A percentile compares a stretch with the other conserved stretches of the same genome.
Evolutionary conservation across 129 eudicot species (phyloP).

Genomic region (Pulicaria dysenterica): DNA sequence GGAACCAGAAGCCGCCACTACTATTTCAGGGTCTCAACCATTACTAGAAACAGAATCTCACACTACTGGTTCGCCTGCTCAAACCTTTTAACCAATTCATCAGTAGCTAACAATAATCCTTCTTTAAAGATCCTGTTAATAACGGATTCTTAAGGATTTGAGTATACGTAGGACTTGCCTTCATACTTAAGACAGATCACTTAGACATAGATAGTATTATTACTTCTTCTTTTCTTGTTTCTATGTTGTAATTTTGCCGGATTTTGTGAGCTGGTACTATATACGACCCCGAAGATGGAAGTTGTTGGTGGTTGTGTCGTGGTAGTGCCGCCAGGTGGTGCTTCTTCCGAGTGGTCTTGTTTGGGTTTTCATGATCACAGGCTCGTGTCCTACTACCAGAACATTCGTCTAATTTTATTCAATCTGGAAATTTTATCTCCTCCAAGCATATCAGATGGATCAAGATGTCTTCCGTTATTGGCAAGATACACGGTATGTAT

Average conservation of each 20-base stretch:
- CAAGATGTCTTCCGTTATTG: background rate
- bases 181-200: slow-evolving; percentile 20
- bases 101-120: slow-evolving; percentile 3
- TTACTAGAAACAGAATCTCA: background rate
- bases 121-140: background rate
- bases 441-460: background rate
- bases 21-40: background rate
- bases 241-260: slow-evolving; percentile 12
- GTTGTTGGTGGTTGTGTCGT: background rate
- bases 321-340: background rate
- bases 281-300: slow-evolving; percentile 4
- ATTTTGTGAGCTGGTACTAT: slow-evolving; percentile 27
- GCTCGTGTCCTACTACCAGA: background rate
- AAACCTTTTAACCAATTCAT: background rate
- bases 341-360: background rate
- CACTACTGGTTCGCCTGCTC: background rate
- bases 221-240: background rate
- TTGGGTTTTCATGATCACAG: background rate
- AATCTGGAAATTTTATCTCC: background rate
- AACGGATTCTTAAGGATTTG: slow-evolving; percentile 5
- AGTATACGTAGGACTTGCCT: slow-evolving; percentile 19
- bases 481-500: background rate
- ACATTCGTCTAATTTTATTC: background rate
- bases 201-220: slow-evolving; percentile 22
- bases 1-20: background rate